Conservation (phyloP, 345 rosid genomes). For the Crucihimalaya himalaica region DNA sequence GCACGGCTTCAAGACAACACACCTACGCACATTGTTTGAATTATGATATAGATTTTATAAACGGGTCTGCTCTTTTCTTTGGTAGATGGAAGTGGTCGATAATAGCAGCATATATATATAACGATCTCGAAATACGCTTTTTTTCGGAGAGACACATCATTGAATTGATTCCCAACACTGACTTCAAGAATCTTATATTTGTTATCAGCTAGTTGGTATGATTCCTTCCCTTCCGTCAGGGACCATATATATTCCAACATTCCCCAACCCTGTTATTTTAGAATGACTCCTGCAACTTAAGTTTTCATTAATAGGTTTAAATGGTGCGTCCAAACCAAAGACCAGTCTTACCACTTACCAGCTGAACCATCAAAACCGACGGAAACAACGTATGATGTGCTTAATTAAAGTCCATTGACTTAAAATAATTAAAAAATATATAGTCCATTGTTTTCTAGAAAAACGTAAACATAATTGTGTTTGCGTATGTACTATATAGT, state of each 20-base stretch:
- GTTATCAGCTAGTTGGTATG: slow-evolving; percentile 3
- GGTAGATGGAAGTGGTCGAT: not conserved
- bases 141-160: not conserved
- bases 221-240: not conserved
- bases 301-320: not conserved
- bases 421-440: no score
- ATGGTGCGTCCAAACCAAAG: no score
- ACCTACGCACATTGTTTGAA: not conserved
- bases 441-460: no score
- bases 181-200: not conserved
- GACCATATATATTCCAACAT: slow-evolving; percentile 11
- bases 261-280: not conserved
- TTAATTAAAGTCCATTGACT: no score
- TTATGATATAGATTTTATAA: not conserved
- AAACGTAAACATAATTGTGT: no score
- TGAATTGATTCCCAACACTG: not conserved
- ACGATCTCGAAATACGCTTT: not conserved
- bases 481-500: no score
- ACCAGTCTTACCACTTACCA: no score
- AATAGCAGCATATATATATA: not conserved
- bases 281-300: not conserved
- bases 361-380: no score
- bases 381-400: no score
- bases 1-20: not conserved
- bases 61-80: not conserved